These are phyloP conservation scores for Epichloe sylvatica DNA, from an alignment of 2,329 filamentous ascomycete genomes.

Conservation along the genomic window DNA sequence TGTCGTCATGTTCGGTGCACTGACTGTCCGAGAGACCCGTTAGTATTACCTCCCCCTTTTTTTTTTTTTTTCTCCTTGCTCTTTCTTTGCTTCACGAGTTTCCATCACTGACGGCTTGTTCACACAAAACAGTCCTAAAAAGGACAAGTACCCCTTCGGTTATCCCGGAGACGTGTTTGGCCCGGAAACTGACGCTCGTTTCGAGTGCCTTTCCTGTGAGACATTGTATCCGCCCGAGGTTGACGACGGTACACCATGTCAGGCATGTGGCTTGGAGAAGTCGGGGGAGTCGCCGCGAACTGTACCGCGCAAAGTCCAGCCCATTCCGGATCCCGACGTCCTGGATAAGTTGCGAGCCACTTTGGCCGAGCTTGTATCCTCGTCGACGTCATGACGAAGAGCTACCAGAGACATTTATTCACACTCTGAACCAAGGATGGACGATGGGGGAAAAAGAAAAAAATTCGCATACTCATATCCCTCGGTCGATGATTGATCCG, in stretches of 20 bases:
- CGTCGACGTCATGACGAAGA: neutral
- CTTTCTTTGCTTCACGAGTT: neutral
- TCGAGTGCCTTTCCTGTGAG: conserved; percentile 50
- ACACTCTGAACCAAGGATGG: too few relatives aligned
- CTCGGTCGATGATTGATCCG: too few relatives aligned
- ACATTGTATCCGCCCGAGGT: conserved; percentile 39
- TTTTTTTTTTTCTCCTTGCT: neutral
- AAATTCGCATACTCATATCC: too few relatives aligned
- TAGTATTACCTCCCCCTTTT: conserved; percentile 25
- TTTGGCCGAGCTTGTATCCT: conserved; percentile 27
- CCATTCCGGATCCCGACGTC: conserved; percentile 46
- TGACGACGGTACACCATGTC: conserved; percentile 40
- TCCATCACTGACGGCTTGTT: neutral
- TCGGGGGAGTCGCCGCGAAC: conserved; percentile 46
- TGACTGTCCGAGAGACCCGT: conserved; percentile 69
- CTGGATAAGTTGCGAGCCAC: conserved; percentile 43
- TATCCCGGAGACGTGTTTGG: conserved; percentile 54
- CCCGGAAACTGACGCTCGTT: conserved; percentile 35
- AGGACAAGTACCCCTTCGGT: conserved; percentile 53
- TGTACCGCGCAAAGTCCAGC: conserved; percentile 45
- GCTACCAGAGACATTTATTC: neutral
- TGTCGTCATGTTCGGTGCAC: conserved; percentile 67
- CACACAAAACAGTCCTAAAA: conserved; percentile 52
- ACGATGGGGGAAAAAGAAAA: too few relatives aligned
- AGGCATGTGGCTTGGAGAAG: conserved; percentile 45